A percentile compares a stretch with the other conserved stretches of the same genome.
Conservation (phyloP, 345 rosid genomes). For the Eutrema heterophyllum region DNA sequence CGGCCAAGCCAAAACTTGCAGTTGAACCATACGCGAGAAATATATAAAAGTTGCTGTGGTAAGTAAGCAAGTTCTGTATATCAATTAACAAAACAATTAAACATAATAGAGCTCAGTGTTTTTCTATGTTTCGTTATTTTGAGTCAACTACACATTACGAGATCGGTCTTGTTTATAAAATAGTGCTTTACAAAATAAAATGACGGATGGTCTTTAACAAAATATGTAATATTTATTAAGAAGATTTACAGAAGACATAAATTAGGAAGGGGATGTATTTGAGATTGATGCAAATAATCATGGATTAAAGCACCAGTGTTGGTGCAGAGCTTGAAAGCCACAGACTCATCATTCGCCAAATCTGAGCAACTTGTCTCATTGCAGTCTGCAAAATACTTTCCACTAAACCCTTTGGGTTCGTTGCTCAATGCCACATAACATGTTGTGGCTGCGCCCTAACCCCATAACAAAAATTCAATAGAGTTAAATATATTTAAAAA, state of each 20-base stretch:
- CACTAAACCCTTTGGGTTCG: slow-evolving; percentile 47
- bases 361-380: slow-evolving; percentile 71
- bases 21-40: no score
- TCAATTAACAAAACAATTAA: no score
- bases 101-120: no score
- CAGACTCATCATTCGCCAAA: slow-evolving; percentile 62
- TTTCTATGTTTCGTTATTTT: no score
- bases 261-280: neutral
- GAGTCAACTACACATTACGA: no score
- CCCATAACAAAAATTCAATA: neutral
- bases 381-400: slow-evolving; percentile 87
- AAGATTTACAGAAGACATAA: slow-evolving; percentile 19
- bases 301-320: slow-evolving; percentile 38
- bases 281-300: slow-evolving; percentile 19
- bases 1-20: no score
- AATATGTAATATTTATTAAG: neutral
- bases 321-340: slow-evolving; percentile 58
- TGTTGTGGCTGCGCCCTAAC: slow-evolving; percentile 91
- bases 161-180: no score
- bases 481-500: neutral
- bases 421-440: slow-evolving; percentile 87
- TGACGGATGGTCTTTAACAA: no score
- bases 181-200: no score
- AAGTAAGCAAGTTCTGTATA: no score
- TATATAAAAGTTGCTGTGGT: no score